A percentile compares a stretch with the other conserved stretches of the same genome.
Evolutionary conservation across 176 grass and related monocot genomes (phyloP).

Genomic region (Coix lacrymajobi): DNA sequence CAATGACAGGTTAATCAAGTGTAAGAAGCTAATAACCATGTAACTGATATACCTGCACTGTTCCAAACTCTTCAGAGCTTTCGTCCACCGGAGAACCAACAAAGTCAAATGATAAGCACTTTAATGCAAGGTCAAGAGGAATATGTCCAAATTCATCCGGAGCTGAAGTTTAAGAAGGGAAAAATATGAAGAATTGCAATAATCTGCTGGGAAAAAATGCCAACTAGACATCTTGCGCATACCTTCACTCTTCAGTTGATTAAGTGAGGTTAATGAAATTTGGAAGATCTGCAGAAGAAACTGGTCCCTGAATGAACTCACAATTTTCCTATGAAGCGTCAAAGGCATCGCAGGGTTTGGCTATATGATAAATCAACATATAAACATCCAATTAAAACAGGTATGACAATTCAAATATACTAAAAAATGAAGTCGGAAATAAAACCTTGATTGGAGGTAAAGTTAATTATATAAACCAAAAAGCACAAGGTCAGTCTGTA

Average conservation of each 20-base stretch:
- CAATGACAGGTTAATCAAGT: conserved; percentile 2
- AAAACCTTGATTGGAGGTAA: not conserved
- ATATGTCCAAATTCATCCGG: conserved; percentile 60
- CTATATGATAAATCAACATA: conserved; percentile 45
- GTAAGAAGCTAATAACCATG: conserved; percentile 20
- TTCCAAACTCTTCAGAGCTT: conserved; percentile 99
- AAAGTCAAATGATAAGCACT: conserved; percentile 98
- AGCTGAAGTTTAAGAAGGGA: conserved; percentile 53
- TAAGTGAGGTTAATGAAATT: conserved; percentile 93
- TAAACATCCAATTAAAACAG: conserved; percentile 3
- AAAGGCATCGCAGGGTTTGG: conserved; percentile 56
- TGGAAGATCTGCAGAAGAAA: conserved; percentile 96
- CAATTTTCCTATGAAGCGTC: conserved; percentile 74
- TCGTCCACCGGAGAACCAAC: conserved; percentile 95
- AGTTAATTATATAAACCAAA: not conserved
- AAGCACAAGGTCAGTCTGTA: conserved; percentile 16
- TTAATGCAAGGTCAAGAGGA: conserved; percentile 85
- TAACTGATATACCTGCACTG: conserved; percentile 70
- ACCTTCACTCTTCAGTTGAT: conserved; percentile 84
- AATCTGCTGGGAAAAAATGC: conserved; percentile 7
- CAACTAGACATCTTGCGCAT: conserved; percentile 50
- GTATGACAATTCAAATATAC: not conserved
- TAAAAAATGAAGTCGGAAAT: not conserved
- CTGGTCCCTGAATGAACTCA: conserved; percentile 84
- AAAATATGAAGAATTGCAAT: conserved; percentile 24